Percentiles rank a stretch among this genome's conserved stretches.
Conservation (phyloP, 768 basidiomycete genomes). For the Lactifluus subvellereus region DNA sequence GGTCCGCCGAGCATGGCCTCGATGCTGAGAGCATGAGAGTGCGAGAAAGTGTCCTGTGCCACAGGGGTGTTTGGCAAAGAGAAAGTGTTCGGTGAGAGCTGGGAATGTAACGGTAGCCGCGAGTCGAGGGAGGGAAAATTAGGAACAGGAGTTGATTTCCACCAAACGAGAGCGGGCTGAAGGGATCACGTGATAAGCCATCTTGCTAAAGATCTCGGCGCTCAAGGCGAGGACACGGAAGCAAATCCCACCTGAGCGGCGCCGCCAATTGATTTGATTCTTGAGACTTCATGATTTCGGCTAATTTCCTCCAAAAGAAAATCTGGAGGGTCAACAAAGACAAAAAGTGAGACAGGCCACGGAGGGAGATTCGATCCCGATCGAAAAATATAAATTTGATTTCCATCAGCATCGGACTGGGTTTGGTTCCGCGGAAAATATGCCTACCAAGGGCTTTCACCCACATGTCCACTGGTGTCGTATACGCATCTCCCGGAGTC, state of each 20-base stretch:
- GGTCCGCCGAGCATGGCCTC: constrained; percentile 74
- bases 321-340: constrained; percentile 39
- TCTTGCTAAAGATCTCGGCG: constrained; percentile 10
- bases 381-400: constrained; percentile 45
- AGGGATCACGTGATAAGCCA: constrained; percentile 11
- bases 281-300: constrained; percentile 60
- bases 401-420: constrained; percentile 39
- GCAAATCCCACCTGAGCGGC: constrained; percentile 52
- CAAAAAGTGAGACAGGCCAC: not conserved
- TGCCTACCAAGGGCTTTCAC: constrained; percentile 74
- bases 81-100: constrained; percentile 62
- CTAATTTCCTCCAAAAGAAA: constrained; percentile 68
- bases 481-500: constrained; percentile 80
- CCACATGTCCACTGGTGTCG: constrained; percentile 89
- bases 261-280: constrained; percentile 72
- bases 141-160: constrained; percentile 73
- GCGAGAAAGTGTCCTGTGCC: constrained; percentile 75
- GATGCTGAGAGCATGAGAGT: constrained; percentile 68
- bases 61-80: constrained; percentile 70
- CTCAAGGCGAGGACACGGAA: not conserved
- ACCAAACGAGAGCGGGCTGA: constrained; percentile 76
- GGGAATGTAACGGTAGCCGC: constrained; percentile 58
- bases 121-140: constrained; percentile 70
- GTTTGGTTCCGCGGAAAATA: constrained; percentile 25
- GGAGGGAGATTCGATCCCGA: constrained; percentile 17